Base-by-base conservation (phyloP, 495 filamentous ascomycete genomes). In the Elaphomyces granulatus region DNA sequence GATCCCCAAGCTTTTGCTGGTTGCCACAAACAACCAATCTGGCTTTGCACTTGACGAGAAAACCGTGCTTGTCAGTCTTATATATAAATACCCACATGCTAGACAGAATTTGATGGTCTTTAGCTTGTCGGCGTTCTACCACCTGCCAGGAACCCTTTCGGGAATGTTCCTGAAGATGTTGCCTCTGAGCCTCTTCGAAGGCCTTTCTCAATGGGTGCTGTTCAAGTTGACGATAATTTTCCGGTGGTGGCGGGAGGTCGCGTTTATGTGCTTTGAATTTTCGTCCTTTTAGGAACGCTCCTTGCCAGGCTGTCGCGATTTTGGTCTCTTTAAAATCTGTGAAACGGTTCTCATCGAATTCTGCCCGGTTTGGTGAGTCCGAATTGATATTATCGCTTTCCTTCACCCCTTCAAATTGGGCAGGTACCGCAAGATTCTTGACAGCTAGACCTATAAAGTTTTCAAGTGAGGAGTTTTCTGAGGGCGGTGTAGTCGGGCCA, bases 1-100 rank as follows among this genome's bases (percentile, higher is more conserved):
- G 16, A 40, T 40, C 19, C 10, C 30, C 21, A 18, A 34, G 23
- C 12, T 40, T 51, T 34, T 58, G 40, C 8, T 54, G 42, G 37
- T 58, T 48, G 19, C 55, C 50, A 39, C 48, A 37, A 3, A 55
- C 52, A 20, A 42, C 52, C 4, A 58, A 32, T 12, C 55, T 7
- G 19, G 55, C 51, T 37, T 59, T 59, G 19, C 38, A 48, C 41
- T 55, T 57, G 15, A 30, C 26, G 3, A 57, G 41, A 20, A 36
- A 45, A n/a, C 49, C 34, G 16, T 54, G 30, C 2, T 40, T 15
- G 21, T 53, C 47, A 30, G 45, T 47, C 33, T 55, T 52, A 32
- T 50, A 52, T 23, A 35, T 32, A 39, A 28, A 43, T 15, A 50
- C 45, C 42, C 42, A 48, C 26, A 34, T 46, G 30, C 19, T 26